Conservation (phyloP, 805 yeast genomes). For the Yarrowia bubula region DNA sequence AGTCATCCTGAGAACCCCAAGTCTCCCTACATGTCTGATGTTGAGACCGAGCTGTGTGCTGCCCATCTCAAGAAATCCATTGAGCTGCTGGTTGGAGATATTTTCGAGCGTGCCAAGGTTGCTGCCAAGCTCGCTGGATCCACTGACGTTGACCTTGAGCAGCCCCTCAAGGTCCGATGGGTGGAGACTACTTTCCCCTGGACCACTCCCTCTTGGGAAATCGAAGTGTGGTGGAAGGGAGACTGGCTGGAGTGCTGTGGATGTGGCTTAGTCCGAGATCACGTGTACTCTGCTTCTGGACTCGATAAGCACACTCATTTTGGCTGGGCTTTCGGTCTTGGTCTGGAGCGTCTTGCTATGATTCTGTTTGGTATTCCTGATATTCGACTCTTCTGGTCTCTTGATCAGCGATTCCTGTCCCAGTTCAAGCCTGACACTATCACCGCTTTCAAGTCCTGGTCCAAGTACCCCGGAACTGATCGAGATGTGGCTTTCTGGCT, state of each 20-base stretch:
- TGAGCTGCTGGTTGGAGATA: constrained; percentile 77
- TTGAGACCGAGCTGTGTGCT: constrained; percentile 66
- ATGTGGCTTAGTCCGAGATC: constrained; percentile 83
- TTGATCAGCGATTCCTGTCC: constrained; percentile 67
- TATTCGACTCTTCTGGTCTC: constrained; percentile 88
- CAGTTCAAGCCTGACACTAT: constrained; percentile 72
- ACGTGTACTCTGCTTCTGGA: constrained; percentile 72
- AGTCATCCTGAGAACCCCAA: constrained; percentile 68
- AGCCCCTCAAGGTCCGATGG: constrained; percentile 88
- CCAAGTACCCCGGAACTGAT: constrained; percentile 81
- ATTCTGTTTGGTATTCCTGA: constrained; percentile 92
- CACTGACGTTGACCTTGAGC: constrained; percentile 56
- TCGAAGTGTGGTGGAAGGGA: constrained; percentile 98
- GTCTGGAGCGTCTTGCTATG: constrained; percentile 95
- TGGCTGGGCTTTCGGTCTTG: constrained; percentile 98
- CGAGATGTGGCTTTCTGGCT: constrained; percentile 95
- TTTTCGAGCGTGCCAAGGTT: constrained; percentile 68
- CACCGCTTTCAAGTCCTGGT: constrained; percentile 76
- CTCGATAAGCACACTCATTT: constrained; percentile 49
- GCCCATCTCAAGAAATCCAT: constrained; percentile 81
- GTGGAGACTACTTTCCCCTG: constrained; percentile 94
- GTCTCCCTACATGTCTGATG: constrained; percentile 69
- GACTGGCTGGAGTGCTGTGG: constrained; percentile 98
- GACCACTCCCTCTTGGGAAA: constrained; percentile 98
- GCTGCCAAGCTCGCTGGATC: constrained; percentile 63